Evolutionary conservation across 805 yeast genomes (phyloP), one percentile per base, ranked within the genome.

Genomic region (Metschnikowia sp.): DNA sequence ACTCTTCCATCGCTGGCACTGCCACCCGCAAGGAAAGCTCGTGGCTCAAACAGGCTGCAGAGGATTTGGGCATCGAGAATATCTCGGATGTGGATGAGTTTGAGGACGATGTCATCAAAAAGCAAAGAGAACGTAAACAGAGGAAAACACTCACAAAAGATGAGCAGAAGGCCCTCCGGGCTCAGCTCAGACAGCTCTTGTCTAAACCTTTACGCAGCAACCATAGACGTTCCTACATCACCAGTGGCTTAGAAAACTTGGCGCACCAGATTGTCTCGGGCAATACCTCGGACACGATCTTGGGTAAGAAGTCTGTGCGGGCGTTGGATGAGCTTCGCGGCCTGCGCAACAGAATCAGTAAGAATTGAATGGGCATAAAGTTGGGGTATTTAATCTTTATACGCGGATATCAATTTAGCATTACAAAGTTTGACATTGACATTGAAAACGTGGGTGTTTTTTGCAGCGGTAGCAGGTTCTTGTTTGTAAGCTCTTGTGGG

Each of bases 41-140:
- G 22, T 90, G 98, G 97, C 72, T 90, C 50, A 78, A 81, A 49
- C 82, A 88, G 60, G 97, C 97, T 0, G 98, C 98, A 0, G 94
- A 86, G 44, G 99, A 94, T 42, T 74, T 94, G 47, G 99, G 96
- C 8, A 68, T 91, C 35, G 97, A 87, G 32, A 75, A 83, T 42
- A 66, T 82, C 44, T 72, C 78, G 39, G 91, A 84, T 47, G 68
- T 86, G 38, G 90, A 81, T 44, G 64, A 63, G 19, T 71, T 69
- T 48, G 90, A 84, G 50, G 91, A 83, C 54, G 88, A 83, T 52
- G 74, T 79, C 37, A 66, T 86, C 44, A 82, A 82, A 60, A 84
- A 81, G 59, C 77, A 87, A 56, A 75, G 75, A 47, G 79, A 78
- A 58, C 74, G 81, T 45, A 62, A 67, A 39, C 72, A 70, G 49